Conservation (phyloP, 441 rosid species). For the Corymbia calophylla region DNA sequence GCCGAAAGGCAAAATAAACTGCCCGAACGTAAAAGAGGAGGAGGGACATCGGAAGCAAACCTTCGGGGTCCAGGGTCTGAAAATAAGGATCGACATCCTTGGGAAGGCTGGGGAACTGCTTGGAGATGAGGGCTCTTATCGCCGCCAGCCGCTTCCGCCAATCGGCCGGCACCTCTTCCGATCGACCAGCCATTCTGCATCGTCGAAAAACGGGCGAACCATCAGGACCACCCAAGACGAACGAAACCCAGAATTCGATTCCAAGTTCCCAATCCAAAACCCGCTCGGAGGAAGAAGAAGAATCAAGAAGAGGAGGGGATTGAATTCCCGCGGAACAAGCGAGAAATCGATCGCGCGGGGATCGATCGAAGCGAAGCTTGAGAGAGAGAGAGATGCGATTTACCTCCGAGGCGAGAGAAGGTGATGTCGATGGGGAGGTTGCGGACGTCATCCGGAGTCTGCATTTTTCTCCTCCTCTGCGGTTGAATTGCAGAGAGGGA, state of each 20-base stretch:
- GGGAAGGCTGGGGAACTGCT: conserved; percentile 72
- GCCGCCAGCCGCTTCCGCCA: conserved; percentile 75
- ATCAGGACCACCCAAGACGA: neutral
- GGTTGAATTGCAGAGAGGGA: neutral
- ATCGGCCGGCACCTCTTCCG: conserved; percentile 90
- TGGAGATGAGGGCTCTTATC: conserved; percentile 59
- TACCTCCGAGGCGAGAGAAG: conserved; percentile 90
- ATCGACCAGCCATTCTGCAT: conserved; percentile 93
- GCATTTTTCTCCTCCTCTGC: conserved; percentile 32
- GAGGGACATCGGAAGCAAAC: conserved; percentile 15
- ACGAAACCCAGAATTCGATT: neutral
- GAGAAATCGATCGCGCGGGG: neutral
- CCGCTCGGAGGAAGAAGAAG: neutral
- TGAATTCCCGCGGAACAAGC: neutral
- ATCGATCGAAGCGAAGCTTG: neutral
- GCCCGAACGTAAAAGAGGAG: neutral
- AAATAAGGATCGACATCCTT: conserved; percentile 75
- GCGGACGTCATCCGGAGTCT: conserved; percentile 59
- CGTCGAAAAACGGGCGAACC: neutral
- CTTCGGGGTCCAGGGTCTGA: conserved; percentile 75
- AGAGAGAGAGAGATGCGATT: neutral
- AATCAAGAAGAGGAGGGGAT: neutral
- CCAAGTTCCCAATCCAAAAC: neutral
- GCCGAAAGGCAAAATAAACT: neutral
- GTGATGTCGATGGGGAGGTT: conserved; percentile 93